Evolutionary conservation across 1,139 yeast genomes (phyloP).

Genomic region (Protomyces macrosporus): DNA sequence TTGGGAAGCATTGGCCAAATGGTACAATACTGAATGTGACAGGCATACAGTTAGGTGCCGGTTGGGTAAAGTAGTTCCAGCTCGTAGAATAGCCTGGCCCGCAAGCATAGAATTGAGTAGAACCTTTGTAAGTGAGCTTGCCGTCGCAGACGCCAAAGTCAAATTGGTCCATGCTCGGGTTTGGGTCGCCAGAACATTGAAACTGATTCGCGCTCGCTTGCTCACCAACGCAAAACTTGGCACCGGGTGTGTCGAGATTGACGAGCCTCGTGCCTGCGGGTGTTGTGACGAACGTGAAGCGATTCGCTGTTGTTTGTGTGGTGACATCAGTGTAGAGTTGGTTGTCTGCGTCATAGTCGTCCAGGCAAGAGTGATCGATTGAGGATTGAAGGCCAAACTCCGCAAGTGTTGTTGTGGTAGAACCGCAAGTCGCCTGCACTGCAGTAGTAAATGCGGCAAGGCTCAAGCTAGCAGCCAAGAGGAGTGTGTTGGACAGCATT

Average conservation of each 20-base stretch:
- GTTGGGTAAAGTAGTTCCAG: not conserved
- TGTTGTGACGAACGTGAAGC: not conserved
- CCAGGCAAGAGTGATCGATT: not conserved
- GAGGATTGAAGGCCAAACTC: not conserved
- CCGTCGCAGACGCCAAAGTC: not conserved
- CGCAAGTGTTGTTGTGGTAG: not conserved
- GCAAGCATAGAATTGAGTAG: not conserved
- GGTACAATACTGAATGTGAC: not conserved
- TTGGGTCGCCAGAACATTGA: not conserved
- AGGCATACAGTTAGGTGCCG: not conserved
- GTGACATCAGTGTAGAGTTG: not conserved
- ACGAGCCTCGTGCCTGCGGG: not conserved
- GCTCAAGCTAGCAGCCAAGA: not conserved
- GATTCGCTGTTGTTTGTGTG: not conserved
- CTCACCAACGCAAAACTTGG: not conserved
- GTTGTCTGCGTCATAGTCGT: not conserved
- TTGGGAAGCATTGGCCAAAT: not conserved
- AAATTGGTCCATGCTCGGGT: not conserved
- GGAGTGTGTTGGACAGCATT: not conserved
- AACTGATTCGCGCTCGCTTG: not conserved
- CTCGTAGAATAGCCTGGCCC: not conserved
- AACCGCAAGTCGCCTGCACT: not conserved
- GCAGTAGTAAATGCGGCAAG: not conserved
- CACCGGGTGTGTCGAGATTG: not conserved
- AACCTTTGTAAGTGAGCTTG: not conserved